phyloP scores from a whole-genome alignment of 2,329 filamentous ascomycete genomes.

The Fusarium sp. region DNA sequence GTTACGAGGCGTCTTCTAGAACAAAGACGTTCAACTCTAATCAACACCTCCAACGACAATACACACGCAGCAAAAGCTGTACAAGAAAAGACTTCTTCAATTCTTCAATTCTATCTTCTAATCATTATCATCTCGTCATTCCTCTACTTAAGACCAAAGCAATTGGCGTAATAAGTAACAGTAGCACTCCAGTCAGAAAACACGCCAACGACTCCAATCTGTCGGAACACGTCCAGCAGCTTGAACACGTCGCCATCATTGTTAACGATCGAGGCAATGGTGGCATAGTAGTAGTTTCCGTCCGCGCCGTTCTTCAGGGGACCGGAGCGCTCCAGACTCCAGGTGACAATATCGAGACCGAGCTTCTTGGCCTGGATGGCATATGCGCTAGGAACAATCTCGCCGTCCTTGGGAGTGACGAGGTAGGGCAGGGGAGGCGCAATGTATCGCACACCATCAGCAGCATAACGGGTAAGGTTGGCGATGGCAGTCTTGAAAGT shows the following conservation, averaged over 20 bases:
- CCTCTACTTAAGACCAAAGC: conserved; percentile 60
- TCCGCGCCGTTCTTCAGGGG: conserved; percentile 65
- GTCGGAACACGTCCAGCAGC: conserved; percentile 72
- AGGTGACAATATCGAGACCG: conserved; percentile 74
- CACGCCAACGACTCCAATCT: conserved; percentile 71
- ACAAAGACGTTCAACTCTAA: not conserved
- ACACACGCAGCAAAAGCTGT: not conserved
- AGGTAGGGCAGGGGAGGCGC: conserved; percentile 74
- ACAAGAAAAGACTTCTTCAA: not conserved
- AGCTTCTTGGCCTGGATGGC: conserved; percentile 70
- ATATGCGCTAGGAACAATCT: conserved; percentile 73
- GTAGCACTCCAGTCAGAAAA: conserved; percentile 79
- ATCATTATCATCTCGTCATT: not conserved
- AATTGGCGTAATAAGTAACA: conserved; percentile 79
- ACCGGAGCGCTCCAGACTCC: conserved; percentile 76
- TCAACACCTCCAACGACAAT: not conserved
- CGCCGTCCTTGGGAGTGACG: conserved; percentile 62
- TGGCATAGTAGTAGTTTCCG: conserved; percentile 68
- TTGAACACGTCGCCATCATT: conserved; percentile 76
- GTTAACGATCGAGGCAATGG: conserved; percentile 65
- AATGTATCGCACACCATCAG: conserved; percentile 71
- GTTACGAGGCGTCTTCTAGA: not conserved
- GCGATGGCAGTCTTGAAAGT: conserved; percentile 66
- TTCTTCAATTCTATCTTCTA: not conserved
- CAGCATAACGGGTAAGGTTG: conserved; percentile 67